Base-by-base conservation (phyloP, 1,284 basidiomycete genomes). In the Ganoderma lingzhi region DNA sequence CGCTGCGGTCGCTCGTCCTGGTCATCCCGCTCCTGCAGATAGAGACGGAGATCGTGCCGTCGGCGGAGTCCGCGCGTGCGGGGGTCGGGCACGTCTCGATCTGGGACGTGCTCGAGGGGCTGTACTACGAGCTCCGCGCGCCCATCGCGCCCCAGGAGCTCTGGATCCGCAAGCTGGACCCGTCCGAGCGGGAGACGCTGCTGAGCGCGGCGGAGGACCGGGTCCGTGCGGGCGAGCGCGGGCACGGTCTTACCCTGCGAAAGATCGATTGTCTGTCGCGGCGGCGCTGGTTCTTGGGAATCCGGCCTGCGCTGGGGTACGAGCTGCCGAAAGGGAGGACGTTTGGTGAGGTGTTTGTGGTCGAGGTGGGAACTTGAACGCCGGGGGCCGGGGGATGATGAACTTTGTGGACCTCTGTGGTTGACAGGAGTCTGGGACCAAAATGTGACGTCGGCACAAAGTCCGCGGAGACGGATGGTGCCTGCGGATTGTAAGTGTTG, bases 211-310 rank as follows among this genome's bases (percentile, higher is more conserved):
- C 62, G 48, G 32, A 48, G 32, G 10, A 19, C 2, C 44, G 48
- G 48, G n/a, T 35, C 55, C 39, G 44, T 41, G 55, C 59, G 19
- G 58, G 37, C 23, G 42, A 55, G 44, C 4, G 23, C 23, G 32
- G 61, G 35, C 67, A 70, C 45, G 3, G 0, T 1, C 44, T 45
- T 51, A 68, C 65, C 17, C 51, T 71, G n/a, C 71, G 67, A n/a
- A 68, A 68, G 53, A 66, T 76, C 39, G 75, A 76, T 63, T 72
- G 68, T 58, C 69, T 76, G 14, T 48, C 66, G 48, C 63, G 67
- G 39, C 9, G 65, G n/a, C 64, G 70, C 14, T 42, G 65, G 14
- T 75, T 75, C 66, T 39, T 67, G 1, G 74, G 72, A 3, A 66
- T 75, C n/a, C 65, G 70, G 17, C 56, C 62, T 4, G 70, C 70